Evolutionary conservation across 2,329 filamentous ascomycete genomes (phyloP).

Genomic region (Beauveria asiatica): DNA sequence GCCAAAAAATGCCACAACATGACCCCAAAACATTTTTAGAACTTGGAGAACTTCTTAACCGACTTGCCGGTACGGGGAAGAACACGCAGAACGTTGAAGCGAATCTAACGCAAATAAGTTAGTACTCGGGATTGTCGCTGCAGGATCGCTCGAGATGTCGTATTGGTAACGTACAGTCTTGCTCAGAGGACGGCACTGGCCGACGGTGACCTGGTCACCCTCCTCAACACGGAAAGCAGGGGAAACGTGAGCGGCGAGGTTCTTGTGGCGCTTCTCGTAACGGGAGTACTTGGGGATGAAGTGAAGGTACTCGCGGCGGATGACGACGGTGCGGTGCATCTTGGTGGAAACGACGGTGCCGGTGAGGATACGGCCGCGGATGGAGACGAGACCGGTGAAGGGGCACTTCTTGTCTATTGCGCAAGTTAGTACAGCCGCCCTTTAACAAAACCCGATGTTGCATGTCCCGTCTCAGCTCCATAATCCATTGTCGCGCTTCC

Average conservation of each 20-base stretch:
- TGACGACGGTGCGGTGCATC: conserved; percentile 99
- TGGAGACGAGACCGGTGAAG: conserved; percentile 97
- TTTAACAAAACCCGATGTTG: background rate
- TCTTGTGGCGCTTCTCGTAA: conserved; percentile 99
- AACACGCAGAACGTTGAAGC: conserved; percentile 99
- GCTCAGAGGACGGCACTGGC: conserved; percentile 97
- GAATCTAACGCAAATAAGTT: conserved; percentile 53
- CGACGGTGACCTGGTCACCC: conserved; percentile 98
- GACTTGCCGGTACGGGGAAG: conserved; percentile 94
- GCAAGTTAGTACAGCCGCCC: background rate
- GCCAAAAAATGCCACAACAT: conserved; percentile 44
- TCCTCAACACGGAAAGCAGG: conserved; percentile 99
- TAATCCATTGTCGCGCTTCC: conserved; percentile 1
- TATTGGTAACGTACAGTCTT: conserved; percentile 76
- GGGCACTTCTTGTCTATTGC: conserved; percentile 99
- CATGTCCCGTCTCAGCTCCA: background rate
- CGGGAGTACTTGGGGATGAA: conserved; percentile 99
- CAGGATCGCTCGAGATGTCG: background rate
- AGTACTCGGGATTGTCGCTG: conserved; percentile 11
- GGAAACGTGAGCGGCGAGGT: conserved; percentile 97
- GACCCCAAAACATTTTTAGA: conserved; percentile 56
- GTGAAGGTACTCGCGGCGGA: conserved; percentile 99
- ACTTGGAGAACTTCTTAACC: conserved; percentile 98
- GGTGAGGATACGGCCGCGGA: conserved; percentile 99
- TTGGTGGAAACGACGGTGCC: conserved; percentile 99